A percentile compares a stretch with the other conserved stretches of the same genome.
phyloP scores from a whole-genome alignment of 139 green algal species.

The Chlamydomonas applanata region DNA sequence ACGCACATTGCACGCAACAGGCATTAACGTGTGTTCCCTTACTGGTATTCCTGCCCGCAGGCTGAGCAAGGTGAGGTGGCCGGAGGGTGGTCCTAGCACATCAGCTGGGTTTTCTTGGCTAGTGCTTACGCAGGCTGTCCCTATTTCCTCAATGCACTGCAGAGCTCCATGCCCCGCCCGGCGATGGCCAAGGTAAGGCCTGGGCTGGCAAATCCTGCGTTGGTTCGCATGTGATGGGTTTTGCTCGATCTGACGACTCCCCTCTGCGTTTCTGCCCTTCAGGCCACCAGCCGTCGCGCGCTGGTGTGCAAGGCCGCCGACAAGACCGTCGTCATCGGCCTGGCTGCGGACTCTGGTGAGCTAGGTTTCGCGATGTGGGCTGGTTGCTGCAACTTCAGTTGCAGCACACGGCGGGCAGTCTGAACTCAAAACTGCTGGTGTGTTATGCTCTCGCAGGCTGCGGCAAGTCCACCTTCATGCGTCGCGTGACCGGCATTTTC shows the following conservation, averaged over 20 bases:
- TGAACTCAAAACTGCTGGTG: background rate
- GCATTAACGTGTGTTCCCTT: too few species aligned
- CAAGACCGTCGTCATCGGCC: constrained; percentile 91
- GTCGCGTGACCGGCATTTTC: constrained; percentile 97
- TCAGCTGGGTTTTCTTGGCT: too few species aligned
- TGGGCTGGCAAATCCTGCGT: too few species aligned
- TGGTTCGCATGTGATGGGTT: too few species aligned
- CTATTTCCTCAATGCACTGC: background rate
- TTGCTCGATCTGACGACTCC: too few species aligned
- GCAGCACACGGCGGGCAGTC: background rate
- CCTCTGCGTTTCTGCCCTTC: background rate
- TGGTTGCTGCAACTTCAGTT: too few species aligned
- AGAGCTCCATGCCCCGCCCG: constrained; percentile 9
- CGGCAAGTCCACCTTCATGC: constrained; percentile 99
- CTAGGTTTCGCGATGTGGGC: background rate
- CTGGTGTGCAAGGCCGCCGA: constrained; percentile 51
- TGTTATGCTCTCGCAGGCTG: constrained; percentile 66
- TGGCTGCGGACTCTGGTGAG: constrained; percentile 94
- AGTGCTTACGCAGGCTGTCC: too few species aligned
- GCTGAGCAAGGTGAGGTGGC: too few species aligned
- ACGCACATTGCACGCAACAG: too few species aligned
- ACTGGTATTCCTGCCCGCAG: too few species aligned
- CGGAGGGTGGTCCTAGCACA: too few species aligned
- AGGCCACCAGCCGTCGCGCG: constrained; percentile 24
- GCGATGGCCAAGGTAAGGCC: constrained; percentile 16